Evolutionary conservation across 176 grass and related monocot genomes (phyloP).

Genomic region (Cymbopogon citratus): DNA sequence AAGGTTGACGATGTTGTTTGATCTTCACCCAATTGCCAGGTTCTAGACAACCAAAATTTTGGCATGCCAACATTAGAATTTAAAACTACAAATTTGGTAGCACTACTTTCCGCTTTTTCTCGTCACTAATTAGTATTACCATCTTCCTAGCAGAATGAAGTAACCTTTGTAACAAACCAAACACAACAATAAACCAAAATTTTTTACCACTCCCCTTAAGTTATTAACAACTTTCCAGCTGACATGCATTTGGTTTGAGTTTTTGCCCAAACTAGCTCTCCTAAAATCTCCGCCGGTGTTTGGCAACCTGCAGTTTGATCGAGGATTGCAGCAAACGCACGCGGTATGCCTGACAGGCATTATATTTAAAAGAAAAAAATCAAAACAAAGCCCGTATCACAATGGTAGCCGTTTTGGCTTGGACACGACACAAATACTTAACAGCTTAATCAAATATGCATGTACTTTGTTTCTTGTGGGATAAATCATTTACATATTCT

Average conservation of each 20-base stretch:
- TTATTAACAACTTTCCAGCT: too few species aligned
- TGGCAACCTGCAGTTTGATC: neutral
- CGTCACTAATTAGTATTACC: too few species aligned
- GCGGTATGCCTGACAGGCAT: neutral
- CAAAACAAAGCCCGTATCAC: neutral
- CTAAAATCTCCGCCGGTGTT: neutral
- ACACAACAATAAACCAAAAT: too few species aligned
- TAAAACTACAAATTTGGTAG: too few species aligned
- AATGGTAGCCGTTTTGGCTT: neutral
- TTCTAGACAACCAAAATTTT: too few species aligned
- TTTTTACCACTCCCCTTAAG: too few species aligned
- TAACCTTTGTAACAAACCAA: too few species aligned
- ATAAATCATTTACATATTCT: neutral
- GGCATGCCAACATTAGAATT: too few species aligned
- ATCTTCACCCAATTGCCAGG: too few species aligned
- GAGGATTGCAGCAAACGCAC: neutral
- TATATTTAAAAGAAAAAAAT: neutral
- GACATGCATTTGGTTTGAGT: neutral
- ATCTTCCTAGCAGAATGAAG: too few species aligned
- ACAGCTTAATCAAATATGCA: neutral
- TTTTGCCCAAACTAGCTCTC: neutral
- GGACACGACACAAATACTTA: neutral
- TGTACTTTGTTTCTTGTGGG: neutral
- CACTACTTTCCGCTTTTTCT: too few species aligned
- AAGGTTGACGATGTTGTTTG: too few species aligned